phyloP scores from a whole-genome alignment of 2,329 filamentous ascomycete genomes.

The Ophiocordyceps unilateralis region DNA sequence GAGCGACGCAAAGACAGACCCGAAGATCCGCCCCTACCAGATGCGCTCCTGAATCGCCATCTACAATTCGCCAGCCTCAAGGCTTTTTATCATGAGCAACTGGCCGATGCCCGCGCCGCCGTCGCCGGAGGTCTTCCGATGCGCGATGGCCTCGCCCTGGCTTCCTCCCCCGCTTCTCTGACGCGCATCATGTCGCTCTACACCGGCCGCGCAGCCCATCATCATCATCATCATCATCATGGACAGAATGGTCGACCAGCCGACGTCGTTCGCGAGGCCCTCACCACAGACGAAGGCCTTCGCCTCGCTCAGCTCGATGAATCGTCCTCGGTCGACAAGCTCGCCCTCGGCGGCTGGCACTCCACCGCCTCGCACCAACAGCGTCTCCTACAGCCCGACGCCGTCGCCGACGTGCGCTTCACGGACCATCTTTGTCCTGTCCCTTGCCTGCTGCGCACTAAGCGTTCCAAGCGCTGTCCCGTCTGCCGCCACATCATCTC shows the following conservation, averaged over 20 bases:
- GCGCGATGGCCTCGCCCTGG: slow-evolving; percentile 24
- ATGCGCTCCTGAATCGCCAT: slow-evolving; percentile 39
- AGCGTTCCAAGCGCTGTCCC: slow-evolving; percentile 84
- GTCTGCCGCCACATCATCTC: slow-evolving; percentile 88
- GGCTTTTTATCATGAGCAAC: slow-evolving; percentile 66
- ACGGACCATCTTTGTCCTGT: slow-evolving; percentile 62
- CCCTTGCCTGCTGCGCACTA: slow-evolving; percentile 70
- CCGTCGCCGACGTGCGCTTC: slow-evolving; percentile 40
- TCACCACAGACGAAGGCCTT: slow-evolving; percentile 53
- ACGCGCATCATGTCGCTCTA: slow-evolving; percentile 87
- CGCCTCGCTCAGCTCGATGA: slow-evolving; percentile 46
- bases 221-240: slow-evolving; percentile 42
- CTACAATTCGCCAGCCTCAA: slow-evolving; percentile 59
- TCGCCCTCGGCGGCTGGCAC: slow-evolving; percentile 44
- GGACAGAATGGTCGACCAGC: slow-evolving; percentile 50
- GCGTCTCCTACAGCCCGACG: slow-evolving; percentile 31
- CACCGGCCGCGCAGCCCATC: slow-evolving; percentile 40
- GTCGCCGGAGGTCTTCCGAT: slow-evolving; percentile 25
- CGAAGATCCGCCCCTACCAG: slow-evolving; percentile 18
- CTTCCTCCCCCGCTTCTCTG: slow-evolving; percentile 63
- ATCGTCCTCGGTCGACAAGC: slow-evolving; percentile 37
- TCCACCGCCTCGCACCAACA: slow-evolving; percentile 36
- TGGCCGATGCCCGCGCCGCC: slow-evolving; percentile 42
- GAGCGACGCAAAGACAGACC: slow-evolving; percentile 31
- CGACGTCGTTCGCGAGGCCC: slow-evolving; percentile 66